These are phyloP conservation scores for Monosporascus sp. DNA, from an alignment of 2,329 filamentous ascomycete species.

Conservation along the genomic window DNA sequence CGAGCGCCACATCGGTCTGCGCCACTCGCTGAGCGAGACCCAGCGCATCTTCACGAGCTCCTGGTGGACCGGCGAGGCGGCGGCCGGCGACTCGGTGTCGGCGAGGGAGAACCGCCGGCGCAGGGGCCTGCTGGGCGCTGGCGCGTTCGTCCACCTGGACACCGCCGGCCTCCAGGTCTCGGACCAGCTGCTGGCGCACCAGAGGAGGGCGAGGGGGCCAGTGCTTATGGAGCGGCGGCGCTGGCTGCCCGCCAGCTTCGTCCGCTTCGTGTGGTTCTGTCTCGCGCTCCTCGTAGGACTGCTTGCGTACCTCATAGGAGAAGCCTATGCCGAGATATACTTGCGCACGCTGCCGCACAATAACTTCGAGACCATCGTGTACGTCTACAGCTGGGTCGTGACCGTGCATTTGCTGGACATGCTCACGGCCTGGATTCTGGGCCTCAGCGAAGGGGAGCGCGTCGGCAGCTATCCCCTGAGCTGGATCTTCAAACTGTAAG, in stretches of 20 bases:
- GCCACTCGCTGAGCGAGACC: conserved; percentile 59
- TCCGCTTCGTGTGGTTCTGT: conserved; percentile 67
- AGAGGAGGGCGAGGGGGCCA: conserved; percentile 6
- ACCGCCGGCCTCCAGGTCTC: conserved; percentile 17
- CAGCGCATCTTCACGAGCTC: conserved; percentile 63
- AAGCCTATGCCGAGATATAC: conserved; percentile 66
- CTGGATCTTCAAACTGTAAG: conserved; percentile 66
- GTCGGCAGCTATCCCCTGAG: conserved; percentile 67
- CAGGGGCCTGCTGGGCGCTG: conserved; percentile 28
- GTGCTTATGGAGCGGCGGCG: conserved; percentile 41
- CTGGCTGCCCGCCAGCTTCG: conserved; percentile 63
- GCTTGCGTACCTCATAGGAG: conserved; percentile 62
- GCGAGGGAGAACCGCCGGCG: conserved; percentile 36
- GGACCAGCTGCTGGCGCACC: conserved; percentile 8
- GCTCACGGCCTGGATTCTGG: conserved; percentile 62
- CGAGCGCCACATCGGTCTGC: conserved; percentile 57
- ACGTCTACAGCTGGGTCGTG: conserved; percentile 66
- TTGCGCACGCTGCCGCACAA: conserved; percentile 61
- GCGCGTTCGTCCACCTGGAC: conserved; percentile 34
- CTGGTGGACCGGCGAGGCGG: conserved; percentile 59
- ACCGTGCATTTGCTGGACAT: conserved; percentile 62
- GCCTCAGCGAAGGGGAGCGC: conserved; percentile 59
- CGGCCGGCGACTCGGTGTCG: conserved; percentile 37
- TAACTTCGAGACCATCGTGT: conserved; percentile 62
- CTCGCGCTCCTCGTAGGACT: conserved; percentile 57